Evolutionary conservation across 2,329 filamentous ascomycete species (phyloP), one percentile per base, ranked within the genome.

Genomic region (Nemania serpens): DNA sequence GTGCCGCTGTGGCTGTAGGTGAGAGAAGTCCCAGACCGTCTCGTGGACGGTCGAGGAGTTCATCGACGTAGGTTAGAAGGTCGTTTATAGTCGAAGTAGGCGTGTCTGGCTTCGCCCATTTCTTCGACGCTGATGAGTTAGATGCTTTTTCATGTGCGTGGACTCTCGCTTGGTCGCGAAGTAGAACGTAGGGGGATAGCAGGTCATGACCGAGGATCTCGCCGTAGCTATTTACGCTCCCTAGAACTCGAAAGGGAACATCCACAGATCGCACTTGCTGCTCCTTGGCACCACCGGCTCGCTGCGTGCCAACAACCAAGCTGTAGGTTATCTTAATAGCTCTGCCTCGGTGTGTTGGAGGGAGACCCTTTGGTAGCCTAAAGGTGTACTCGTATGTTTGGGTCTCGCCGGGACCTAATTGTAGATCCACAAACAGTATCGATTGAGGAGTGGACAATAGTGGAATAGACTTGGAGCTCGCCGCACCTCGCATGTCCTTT

Each of bases 381-480:
- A 97, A 97, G 1, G 87, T 85, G 74, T 97, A 99, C 51, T 90
- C 91, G 71, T 90, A 99, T 49, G 88, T 90, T 68, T 86, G 89
- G 75, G 92, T 96, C 76, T 99, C 93, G 1, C 94, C 95, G 0
- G 95, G 93, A 6, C 85, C 88, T 20, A 99, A 83, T 69, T 90
- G 88, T 58, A 99, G 80, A 75, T 99, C 93, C 55, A 99, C 95
- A 74, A 99, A 99, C 12, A 99, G 79, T 63, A 99, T 91, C 1
- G 93, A 97, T 76, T 98, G 95, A 1, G 94, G 93, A 5, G 94
- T 98, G 15, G 91, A 95, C n/a, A 99, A 82, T 48, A 99, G 80
- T 0, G 95, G 95, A 45, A 99, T 89, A 2, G 91, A 90, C 73
- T 92, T 93, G 34, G 92, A 90, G 73, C 90, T 95, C 25, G 90